Evolutionary conservation across 106 monocot species (phyloP).

Genomic region (Gastrodia elata): DNA sequence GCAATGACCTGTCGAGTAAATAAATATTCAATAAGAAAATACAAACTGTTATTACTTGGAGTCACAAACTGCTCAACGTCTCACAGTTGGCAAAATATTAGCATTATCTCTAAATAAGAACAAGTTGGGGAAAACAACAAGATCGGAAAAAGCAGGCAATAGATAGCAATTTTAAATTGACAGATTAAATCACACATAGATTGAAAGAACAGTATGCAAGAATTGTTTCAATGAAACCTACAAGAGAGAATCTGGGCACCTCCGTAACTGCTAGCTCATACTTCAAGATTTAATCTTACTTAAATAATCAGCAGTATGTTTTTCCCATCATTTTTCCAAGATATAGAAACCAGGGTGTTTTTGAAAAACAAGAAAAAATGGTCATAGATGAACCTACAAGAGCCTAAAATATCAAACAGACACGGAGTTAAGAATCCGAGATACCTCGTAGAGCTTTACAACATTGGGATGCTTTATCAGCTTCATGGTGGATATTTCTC

Average conservation of each 20-base stretch:
- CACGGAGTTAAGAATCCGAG: not conserved
- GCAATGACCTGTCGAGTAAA: conserved; percentile 56
- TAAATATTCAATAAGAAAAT: not conserved
- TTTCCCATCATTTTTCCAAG: not conserved
- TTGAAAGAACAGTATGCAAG: not conserved
- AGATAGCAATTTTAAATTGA: not conserved
- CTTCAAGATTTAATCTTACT: not conserved
- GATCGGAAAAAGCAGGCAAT: not conserved
- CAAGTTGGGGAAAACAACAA: not conserved
- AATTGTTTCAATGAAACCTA: not conserved
- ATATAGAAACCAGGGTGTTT: not conserved
- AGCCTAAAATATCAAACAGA: not conserved
- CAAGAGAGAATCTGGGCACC: not conserved
- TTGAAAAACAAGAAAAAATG: not conserved
- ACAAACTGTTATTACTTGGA: not conserved
- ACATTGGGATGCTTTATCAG: conserved; percentile 51
- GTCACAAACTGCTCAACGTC: not conserved
- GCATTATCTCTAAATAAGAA: not conserved
- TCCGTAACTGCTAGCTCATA: not conserved
- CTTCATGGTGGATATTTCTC: conserved; percentile 61
- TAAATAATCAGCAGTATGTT: not conserved
- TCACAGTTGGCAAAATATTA: not conserved
- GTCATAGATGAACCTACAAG: too few species aligned
- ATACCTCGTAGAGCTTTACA: conserved; percentile 44
- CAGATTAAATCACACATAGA: not conserved